Evolutionary conservation across 805 yeast genomes (phyloP), one percentile per base, ranked within the genome.

Genomic region (Candida corydali): DNA sequence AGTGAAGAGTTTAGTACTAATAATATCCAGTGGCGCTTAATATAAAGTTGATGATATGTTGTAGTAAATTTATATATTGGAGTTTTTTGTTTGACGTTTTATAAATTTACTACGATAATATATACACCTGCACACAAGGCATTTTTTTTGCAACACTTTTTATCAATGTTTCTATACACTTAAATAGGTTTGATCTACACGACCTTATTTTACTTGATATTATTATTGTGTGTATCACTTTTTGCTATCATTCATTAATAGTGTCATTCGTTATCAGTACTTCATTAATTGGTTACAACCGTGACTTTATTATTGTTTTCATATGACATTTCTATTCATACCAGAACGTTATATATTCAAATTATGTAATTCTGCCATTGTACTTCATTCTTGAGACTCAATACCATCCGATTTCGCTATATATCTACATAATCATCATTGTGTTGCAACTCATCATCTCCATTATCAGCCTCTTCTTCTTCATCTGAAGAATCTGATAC

Each of bases 341-440:
- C n/a, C n/a, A n/a, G n/a, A n/a, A n/a, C n/a, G n/a, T n/a, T n/a
- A n/a, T n/a, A n/a, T n/a, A n/a, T n/a, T n/a, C n/a, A n/a, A n/a
- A n/a, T n/a, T n/a, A n/a, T n/a, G n/a, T n/a, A n/a, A n/a, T n/a
- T n/a, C n/a, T n/a, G n/a, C n/a, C n/a, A n/a, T n/a, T n/a, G n/a
- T n/a, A n/a, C n/a, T n/a, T n/a, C n/a, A n/a, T n/a, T n/a, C n/a
- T n/a, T n/a, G n/a, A n/a, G n/a, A n/a, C n/a, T n/a, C n/a, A n/a
- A n/a, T n/a, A n/a, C n/a, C n/a, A n/a, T n/a, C n/a, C n/a, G n/a
- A n/a, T n/a, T n/a, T n/a, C n/a, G n/a, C 27, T 31, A 42, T 26
- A 57, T 36, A 34, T 40, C 43, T 9, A 57, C 49, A 32, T 41
- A 57, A 38, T 57, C 63, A 16, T 42, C 42, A 34, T 55, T 56